These are phyloP conservation scores for Aristolochia contorta DNA, from an alignment of 164 flowering plant genomes.

Conservation along the genomic window DNA sequence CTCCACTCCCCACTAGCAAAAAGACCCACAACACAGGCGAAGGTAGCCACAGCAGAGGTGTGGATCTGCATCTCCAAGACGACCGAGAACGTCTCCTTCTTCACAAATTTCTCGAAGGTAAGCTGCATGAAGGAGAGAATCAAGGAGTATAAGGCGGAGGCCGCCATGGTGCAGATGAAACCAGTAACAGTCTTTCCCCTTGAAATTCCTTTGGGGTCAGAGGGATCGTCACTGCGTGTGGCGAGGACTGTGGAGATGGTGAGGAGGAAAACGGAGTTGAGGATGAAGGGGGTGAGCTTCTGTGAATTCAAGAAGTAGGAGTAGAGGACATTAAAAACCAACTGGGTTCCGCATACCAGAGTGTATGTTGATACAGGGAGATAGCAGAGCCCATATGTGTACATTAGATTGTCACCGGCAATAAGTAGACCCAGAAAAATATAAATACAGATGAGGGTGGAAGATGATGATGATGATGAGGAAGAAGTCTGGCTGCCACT, in stretches of 20 bases:
- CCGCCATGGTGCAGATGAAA: constrained; percentile 21
- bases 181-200: constrained; percentile 12
- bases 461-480: too few relatives aligned
- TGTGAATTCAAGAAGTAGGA: constrained; percentile 22
- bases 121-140: constrained; percentile 24
- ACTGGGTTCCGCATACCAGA: constrained; percentile 22
- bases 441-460: constrained; percentile 8
- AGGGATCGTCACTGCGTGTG: constrained; percentile 7
- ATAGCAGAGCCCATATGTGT: constrained; percentile 21
- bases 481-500: constrained; percentile 5
- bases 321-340: constrained; percentile 24
- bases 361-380: constrained; percentile 26
- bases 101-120: constrained; percentile 17
- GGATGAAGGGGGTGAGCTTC: constrained; percentile 17
- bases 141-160: constrained; percentile 20
- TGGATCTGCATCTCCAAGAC: constrained; percentile 28
- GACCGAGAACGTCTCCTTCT: constrained; percentile 20
- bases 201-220: constrained; percentile 8
- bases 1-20: constrained; percentile 37
- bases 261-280: constrained; percentile 17
- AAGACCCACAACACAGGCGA: constrained; percentile 21
- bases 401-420: constrained; percentile 18
- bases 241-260: constrained; percentile 17
- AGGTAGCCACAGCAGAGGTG: constrained; percentile 21
- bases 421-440: constrained; percentile 12